Conservation (phyloP, 129 eudicot genomes). For the Flaveria bidentis region DNA sequence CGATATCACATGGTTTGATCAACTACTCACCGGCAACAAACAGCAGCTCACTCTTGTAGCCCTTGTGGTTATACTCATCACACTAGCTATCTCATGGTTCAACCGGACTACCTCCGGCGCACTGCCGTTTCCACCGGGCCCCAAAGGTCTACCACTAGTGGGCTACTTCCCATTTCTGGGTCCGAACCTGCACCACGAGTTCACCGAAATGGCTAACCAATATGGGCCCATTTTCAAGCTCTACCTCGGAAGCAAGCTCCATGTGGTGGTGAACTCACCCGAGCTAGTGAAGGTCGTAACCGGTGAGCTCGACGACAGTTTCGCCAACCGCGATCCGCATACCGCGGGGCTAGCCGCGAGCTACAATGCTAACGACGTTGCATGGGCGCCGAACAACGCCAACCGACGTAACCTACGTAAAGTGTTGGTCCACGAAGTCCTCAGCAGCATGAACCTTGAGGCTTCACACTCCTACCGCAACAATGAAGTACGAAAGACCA, state of each 20-base stretch:
- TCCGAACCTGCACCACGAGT: conserved; percentile 29
- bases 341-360: conserved; percentile 25
- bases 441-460: conserved; percentile 30
- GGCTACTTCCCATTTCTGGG: conserved; percentile 32
- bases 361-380: conserved; percentile 27
- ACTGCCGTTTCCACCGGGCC: conserved; percentile 31
- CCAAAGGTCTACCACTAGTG: conserved; percentile 27
- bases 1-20: conserved; percentile 11
- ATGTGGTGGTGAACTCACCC: conserved; percentile 29
- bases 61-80: not conserved
- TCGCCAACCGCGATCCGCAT: conserved; percentile 23
- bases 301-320: conserved; percentile 29
- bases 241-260: conserved; percentile 33
- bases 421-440: conserved; percentile 30
- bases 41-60: not conserved
- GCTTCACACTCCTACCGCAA: conserved; percentile 16
- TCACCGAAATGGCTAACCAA: not conserved
- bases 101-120: not conserved
- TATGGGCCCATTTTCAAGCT: conserved; percentile 32
- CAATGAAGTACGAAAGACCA: conserved; percentile 24
- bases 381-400: conserved; percentile 16
- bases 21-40: not conserved
- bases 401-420: conserved; percentile 30
- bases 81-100: conserved; percentile 11
- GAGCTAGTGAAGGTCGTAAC: conserved; percentile 31